These are phyloP conservation scores for Cinchona pubescens DNA, from an alignment of 257 asterid species.

Conservation along the genomic window DNA sequence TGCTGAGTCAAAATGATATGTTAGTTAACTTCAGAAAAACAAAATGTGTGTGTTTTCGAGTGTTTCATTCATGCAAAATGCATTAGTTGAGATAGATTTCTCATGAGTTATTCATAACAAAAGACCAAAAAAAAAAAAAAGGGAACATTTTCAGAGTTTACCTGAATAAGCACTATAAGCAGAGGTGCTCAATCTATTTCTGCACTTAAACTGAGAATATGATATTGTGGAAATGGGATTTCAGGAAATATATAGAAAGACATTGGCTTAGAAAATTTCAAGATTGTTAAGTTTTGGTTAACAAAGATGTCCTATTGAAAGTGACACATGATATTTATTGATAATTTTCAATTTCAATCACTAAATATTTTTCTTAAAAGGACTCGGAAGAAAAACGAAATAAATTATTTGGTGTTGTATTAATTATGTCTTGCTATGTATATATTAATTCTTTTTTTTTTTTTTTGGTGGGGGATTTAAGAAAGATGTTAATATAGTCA, in stretches of 20 bases:
- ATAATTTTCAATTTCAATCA: conserved; percentile 1
- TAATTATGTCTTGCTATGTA: neutral
- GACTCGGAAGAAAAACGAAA: neutral
- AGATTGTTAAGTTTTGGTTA: conserved; percentile 50
- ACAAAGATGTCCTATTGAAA: conserved; percentile 51
- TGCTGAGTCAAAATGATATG: conserved; percentile 13
- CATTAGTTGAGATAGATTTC: neutral
- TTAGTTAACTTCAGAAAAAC: neutral
- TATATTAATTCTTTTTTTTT: neutral
- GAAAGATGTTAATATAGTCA: conserved; percentile 23
- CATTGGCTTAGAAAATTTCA: neutral
- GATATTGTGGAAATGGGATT: conserved; percentile 15
- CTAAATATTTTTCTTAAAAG: neutral
- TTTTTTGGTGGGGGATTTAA: neutral
- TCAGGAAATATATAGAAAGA: conserved; percentile 32
- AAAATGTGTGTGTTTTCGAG: neutral
- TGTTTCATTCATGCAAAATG: conserved; percentile 17
- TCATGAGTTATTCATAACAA: neutral
- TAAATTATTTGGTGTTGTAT: neutral
- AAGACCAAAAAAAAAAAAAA: neutral
- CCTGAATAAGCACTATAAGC: neutral
- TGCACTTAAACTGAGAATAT: conserved; percentile 14
- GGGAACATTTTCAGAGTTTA: neutral
- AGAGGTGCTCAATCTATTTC: neutral
- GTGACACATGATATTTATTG: conserved; percentile 31